Evolutionary conservation across 2,329 filamentous ascomycete genomes (phyloP), one percentile per base, ranked within the genome.

Genomic region (Colletotrichum sp.): DNA sequence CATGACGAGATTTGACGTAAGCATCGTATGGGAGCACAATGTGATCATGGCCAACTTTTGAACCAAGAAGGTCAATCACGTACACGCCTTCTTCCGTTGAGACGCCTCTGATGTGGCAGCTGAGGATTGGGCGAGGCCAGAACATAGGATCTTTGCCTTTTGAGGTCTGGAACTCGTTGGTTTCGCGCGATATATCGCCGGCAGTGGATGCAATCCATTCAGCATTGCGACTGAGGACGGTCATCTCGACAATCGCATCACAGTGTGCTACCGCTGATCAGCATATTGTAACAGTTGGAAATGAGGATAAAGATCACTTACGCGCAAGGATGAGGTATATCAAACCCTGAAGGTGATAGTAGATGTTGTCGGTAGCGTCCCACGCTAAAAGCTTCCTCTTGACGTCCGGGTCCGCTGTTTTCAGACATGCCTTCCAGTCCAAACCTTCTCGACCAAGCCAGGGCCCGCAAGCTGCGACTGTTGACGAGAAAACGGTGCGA

Each of bases 141-240:
- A 77, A 77, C 76, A 77, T 77, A 18, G 74, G 71, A 15, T 77
- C 58, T n/a, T 75, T 77, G 58, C 70, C 71, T 15, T 70, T 75
- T 27, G 52, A 27, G 7, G 36, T 60, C 18, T 70, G 39, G n/a
- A 70, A n/a, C 5, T n/a, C 3, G 8, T 34, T 43, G 2, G 25
- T 66, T 36, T 77, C 70, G 16, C 55, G 58, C 25, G 30, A 65
- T 6, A 25, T n/a, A 36, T 77, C 71, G 52, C 43, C 27, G 6
- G 66, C 58, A 32, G 58, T 32, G 30, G 32, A n/a, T 2, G 65
- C 56, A 5, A 71, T 36, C 36, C 30, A 64, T 48, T 27, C 75
- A 22, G 70, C 74, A 55, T 77, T 77, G 36, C 76, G 75, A 30
- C 70, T 22, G 60, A 75, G 74, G 48, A 75, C 71, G 16, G 66